phyloP scores from a whole-genome alignment of 306 rosid genomes.

The Oemleria cerasiformis region DNA sequence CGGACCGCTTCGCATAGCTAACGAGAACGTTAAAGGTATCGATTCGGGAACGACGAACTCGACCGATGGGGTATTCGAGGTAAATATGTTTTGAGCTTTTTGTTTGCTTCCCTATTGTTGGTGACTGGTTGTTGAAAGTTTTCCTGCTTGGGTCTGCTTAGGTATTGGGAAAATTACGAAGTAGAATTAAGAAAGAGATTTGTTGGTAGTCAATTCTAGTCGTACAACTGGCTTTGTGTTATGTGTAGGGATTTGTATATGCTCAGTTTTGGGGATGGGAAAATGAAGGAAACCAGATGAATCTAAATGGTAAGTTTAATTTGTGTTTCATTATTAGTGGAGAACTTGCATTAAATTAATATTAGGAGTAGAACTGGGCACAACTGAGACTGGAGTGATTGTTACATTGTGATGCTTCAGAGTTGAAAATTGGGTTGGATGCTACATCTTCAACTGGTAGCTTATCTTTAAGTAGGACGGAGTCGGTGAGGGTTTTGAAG shows the following conservation, averaged over 20 bases:
- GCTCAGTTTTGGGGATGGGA: not conserved
- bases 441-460: not conserved
- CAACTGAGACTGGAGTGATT: not conserved
- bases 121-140: not conserved
- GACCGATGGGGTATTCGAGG: constrained; percentile 87
- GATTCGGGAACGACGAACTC: constrained; percentile 85
- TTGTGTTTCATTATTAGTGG: not conserved
- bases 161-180: not conserved
- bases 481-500: not conserved
- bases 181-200: not conserved
- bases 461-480: not conserved
- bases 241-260: not conserved
- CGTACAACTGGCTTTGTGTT: not conserved
- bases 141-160: not conserved
- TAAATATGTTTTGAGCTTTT: not conserved
- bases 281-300: not conserved
- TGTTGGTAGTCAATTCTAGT: not conserved
- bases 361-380: not conserved
- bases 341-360: not conserved
- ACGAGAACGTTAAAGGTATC: constrained; percentile 80
- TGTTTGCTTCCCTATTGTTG: not conserved
- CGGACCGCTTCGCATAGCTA: constrained; percentile 53
- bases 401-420: not conserved
- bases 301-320: not conserved
- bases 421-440: not conserved